phyloP scores from a whole-genome alignment of 164 flowering plant genomes.

The Paratinospora sagittata region DNA sequence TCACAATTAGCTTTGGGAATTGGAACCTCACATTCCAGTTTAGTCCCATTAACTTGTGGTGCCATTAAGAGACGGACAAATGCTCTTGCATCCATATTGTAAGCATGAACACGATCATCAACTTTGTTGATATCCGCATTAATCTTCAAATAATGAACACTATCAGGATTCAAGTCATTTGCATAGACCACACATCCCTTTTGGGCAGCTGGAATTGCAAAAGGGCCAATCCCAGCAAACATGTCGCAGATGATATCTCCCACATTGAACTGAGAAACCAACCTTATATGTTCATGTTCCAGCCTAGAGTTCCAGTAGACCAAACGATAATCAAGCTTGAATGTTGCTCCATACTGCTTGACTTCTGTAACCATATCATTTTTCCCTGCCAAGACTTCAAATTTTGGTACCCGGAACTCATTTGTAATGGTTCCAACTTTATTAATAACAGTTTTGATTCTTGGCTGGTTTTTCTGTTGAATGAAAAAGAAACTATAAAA shows the following conservation, averaged over 20 bases:
- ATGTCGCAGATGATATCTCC: constrained; percentile 91
- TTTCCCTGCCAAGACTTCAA: constrained; percentile 85
- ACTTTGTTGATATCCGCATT: constrained; percentile 88
- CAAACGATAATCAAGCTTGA: constrained; percentile 89
- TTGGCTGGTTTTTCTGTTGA: constrained; percentile 86
- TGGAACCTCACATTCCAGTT: constrained; percentile 23
- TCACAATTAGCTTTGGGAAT: constrained; percentile 18
- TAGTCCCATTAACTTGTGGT: constrained; percentile 33
- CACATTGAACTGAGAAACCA: constrained; percentile 65
- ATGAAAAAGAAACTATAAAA: constrained; percentile 6
- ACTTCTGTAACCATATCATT: constrained; percentile 87
- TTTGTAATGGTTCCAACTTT: constrained; percentile 93
- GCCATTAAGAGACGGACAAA: constrained; percentile 56
- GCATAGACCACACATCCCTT: constrained; percentile 91
- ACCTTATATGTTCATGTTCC: constrained; percentile 87
- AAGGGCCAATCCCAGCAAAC: constrained; percentile 98
- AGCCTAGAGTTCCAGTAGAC: constrained; percentile 99
- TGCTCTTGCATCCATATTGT: constrained; percentile 84
- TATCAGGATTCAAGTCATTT: constrained; percentile 92
- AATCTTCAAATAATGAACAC: constrained; percentile 65
- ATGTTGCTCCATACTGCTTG: constrained; percentile 90
- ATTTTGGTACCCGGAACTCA: constrained; percentile 92
- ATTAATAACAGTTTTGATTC: constrained; percentile 82
- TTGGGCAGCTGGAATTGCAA: constrained; percentile 95
- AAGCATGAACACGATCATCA: constrained; percentile 44